Conservation (phyloP, 106 monocot genomes). For the Cymbidium sinense region DNA sequence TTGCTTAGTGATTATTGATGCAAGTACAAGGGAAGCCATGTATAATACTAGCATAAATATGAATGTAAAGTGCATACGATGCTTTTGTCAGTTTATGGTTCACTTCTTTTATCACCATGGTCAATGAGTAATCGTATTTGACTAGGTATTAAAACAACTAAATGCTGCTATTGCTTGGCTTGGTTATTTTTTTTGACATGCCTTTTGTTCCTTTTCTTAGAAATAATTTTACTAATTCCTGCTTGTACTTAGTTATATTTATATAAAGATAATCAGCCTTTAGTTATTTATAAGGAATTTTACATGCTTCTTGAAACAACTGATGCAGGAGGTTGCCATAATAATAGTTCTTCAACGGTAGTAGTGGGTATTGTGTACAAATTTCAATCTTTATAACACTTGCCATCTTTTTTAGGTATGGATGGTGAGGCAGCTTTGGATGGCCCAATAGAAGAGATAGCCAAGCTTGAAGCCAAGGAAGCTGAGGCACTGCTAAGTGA, state of each 20-base stretch:
- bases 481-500: slow-evolving; percentile 59
- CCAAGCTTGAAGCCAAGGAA: slow-evolving; percentile 59
- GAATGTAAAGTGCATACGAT: too few species aligned
- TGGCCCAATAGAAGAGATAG: slow-evolving; percentile 86
- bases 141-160: too few species aligned
- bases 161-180: too few species aligned
- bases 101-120: too few species aligned
- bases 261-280: background rate
- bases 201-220: too few species aligned
- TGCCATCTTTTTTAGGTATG: slow-evolving; percentile 19
- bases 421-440: slow-evolving; percentile 41
- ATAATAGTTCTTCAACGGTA: background rate
- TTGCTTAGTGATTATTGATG: too few species aligned
- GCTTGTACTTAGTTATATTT: background rate
- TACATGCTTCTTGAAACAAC: background rate
- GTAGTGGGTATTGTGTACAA: background rate
- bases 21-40: too few species aligned
- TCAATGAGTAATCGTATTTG: too few species aligned
- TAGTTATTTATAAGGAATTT: background rate
- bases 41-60: too few species aligned
- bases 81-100: too few species aligned
- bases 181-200: too few species aligned
- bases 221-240: background rate
- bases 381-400: background rate
- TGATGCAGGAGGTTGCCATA: background rate